These are phyloP conservation scores for Mycena rebaudengoi DNA, from an alignment of 768 basidiomycete species.

Conservation along the genomic window DNA sequence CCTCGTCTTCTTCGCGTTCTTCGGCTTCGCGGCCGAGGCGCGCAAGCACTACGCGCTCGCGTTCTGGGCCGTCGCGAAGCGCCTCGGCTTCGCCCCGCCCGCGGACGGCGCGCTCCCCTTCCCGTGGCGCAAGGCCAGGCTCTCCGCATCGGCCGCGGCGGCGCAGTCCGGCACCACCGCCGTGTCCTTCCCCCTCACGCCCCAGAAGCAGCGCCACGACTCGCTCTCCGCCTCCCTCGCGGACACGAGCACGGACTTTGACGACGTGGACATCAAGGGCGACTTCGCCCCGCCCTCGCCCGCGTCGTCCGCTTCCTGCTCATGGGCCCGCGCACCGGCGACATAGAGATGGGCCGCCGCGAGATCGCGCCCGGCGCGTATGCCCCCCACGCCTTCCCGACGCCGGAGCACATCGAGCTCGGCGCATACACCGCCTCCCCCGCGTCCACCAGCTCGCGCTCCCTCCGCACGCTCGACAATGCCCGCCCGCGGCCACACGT, in stretches of 20 bases:
- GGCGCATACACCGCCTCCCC: neutral
- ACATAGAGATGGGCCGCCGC: no score
- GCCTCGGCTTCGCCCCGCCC: neutral
- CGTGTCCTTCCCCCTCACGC: neutral
- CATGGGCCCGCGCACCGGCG: no score
- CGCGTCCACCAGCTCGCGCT: neutral
- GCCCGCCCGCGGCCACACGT: neutral
- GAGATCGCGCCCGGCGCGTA: neutral
- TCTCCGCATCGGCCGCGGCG: neutral
- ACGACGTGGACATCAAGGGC: neutral
- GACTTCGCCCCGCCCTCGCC: neutral
- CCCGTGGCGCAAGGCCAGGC: neutral
- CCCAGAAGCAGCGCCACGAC: slow-evolving; percentile 1
- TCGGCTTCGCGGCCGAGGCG: slow-evolving; percentile 65
- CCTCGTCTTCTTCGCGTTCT: slow-evolving; percentile 64
- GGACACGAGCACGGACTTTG: neutral
- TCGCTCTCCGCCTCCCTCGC: neutral
- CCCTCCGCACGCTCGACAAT: neutral
- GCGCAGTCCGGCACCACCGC: neutral
- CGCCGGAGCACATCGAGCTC: neutral
- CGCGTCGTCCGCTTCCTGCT: neutral
- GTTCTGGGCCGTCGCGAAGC: slow-evolving; percentile 7
- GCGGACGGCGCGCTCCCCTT: neutral
- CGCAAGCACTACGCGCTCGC: slow-evolving; percentile 47
- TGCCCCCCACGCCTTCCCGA: neutral